phyloP scores from a whole-genome alignment of 2,329 filamentous ascomycete species.

The Aspergillus nomiae region DNA sequence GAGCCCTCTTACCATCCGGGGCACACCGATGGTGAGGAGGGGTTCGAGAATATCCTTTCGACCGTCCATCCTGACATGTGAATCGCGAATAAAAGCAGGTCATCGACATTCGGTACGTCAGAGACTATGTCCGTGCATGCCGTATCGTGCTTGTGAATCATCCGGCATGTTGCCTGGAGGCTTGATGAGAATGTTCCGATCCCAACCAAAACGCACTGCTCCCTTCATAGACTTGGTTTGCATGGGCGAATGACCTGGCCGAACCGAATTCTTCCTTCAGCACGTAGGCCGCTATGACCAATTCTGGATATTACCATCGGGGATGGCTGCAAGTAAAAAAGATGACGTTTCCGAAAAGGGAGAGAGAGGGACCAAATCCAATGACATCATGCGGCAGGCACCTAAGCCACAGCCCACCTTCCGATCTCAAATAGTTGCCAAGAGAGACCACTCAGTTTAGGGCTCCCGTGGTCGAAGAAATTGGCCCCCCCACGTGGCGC shows the following conservation, averaged over 20 bases:
- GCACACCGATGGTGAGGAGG: constrained; percentile 9
- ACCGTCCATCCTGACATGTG: constrained; percentile 13
- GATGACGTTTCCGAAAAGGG: not conserved
- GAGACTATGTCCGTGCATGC: constrained; percentile 9
- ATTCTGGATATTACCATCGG: not conserved
- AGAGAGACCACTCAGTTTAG: not conserved
- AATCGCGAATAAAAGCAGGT: constrained; percentile 8
- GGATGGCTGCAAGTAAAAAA: not conserved
- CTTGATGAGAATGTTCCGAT: constrained; percentile 3
- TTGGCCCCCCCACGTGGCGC: constrained; percentile 7
- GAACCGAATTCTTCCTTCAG: not conserved
- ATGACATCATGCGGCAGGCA: constrained; percentile 13
- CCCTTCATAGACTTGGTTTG: not conserved
- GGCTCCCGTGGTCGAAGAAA: not conserved
- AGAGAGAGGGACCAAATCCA: not conserved
- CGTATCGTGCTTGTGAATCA: constrained; percentile 14
- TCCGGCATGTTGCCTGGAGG: constrained; percentile 3
- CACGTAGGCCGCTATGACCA: not conserved
- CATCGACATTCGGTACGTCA: constrained; percentile 8
- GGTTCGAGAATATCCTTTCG: constrained; percentile 12
- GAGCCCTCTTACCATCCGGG: constrained; percentile 8
- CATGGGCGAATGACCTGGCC: not conserved
- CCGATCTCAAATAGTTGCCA: not conserved
- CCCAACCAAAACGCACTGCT: not conserved
- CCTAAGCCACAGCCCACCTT: not conserved